Base-by-base conservation (phyloP, 306 rosid species). In the Casuarina equisetifolia region DNA sequence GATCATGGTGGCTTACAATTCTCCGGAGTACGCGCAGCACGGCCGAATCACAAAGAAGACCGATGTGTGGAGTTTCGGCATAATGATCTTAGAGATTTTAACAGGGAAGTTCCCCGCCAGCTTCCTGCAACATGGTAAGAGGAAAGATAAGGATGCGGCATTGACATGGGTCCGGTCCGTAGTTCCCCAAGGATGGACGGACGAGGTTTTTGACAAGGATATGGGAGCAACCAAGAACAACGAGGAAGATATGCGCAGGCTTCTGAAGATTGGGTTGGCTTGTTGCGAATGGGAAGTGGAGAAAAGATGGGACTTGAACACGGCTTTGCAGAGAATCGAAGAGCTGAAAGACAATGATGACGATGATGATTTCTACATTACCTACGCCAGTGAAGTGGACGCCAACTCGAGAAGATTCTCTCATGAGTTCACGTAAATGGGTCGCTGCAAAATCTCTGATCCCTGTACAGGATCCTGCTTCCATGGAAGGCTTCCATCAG, bases 31-130 rank as follows among this genome's bases (percentile, higher is more conserved):
- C 85, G n/a, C 64, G 25, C 93, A 86, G 8, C 86, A 87, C 1
- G 87, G 93, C 19, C 85, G 96, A 19, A 86, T 93, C 43, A 90
- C 99, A 32, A 92, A 87, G 97, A 96, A 91, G 81, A 89, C 88
- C 1, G 99, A 96, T 6, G 83, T 93, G 11, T 96, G 99, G 99
- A 73, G 93, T 49, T 88, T 96, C 13, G 99, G 99, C 39, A 78
- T 91, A 68, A 46, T 96, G 49, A 87, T 92, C 55, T 35, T 92
- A 10, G 98, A 96, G 85, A 91, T 86, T 3, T 55, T 96, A 25
- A 90, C 94, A 0, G 97, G 96, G 16, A 88, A 88, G 75, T 81
- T 84, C 69, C 86, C 90, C 0, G 81, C 93, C 3, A 85, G 76
- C 78, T 84, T 88, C 48, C 42, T 88, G 70, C 96, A 87, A 45